Evolutionary conservation across 2,329 filamentous ascomycete species (phyloP), one percentile per base, ranked within the genome.

Genomic region (Penicillium sp.): DNA sequence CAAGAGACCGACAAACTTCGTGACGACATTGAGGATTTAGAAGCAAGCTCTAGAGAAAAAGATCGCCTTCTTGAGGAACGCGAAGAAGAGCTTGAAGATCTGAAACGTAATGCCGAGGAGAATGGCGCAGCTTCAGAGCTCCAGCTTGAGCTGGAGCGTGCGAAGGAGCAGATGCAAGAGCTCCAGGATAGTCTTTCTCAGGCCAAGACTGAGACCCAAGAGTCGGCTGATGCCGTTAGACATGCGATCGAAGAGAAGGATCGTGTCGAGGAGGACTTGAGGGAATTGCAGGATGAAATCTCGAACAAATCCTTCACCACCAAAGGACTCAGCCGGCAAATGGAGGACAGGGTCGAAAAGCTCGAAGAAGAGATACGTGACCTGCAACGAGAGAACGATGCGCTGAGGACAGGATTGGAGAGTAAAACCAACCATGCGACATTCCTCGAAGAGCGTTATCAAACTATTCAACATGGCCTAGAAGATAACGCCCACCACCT

Each of bases 251-350:
- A 86, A 46, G 76, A 80, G 65, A 75, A 79, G 66, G 68, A 78
- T 57, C 72, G 73, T 38, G 78, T 77, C 9, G 79, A 82, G 56
- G 77, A 82, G 58, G 79, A 85, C 53, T 75, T 87, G 2, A 79
- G 82, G 47, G 79, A 82, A 53, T 78, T 91, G 25, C 87, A 89
- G 58, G 87, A 90, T 51, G 89, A 91, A 64, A 84, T 91, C 81
- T 82, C 87, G 23, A 87, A 92, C 72, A 91, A 91, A 64, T 92
- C 89, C 0, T 81, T 91, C 37, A 84, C 85, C 50, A 89, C 87
- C 13, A 91, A 89, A 67, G 88, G 87, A 2, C 78, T 90, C 9
- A 89, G 85, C 50, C 83, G 88, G 32, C 88, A 92, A 71, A 80
- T 90, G 18, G 88, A 92, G 65, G 87, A 90, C 61, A 90, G 86